These are phyloP conservation scores for Amanita rimosa DNA, from an alignment of 768 basidiomycete genomes.

Conservation along the genomic window DNA sequence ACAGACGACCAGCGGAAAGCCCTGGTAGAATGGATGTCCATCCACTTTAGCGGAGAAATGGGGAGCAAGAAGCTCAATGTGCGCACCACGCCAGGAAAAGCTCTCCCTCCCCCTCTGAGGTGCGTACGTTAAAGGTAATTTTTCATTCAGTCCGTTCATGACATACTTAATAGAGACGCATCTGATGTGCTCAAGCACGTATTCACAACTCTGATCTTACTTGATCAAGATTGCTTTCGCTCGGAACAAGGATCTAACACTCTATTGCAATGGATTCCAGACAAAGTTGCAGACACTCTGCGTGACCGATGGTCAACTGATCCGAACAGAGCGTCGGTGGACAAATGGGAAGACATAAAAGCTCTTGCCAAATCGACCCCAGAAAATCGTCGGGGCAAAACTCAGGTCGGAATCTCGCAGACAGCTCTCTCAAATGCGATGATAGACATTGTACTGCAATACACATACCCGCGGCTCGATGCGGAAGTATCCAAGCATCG, in stretches of 20 bases:
- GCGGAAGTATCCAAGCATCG: slow-evolving; percentile 95
- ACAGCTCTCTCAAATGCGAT: slow-evolving; percentile 34
- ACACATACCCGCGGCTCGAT: slow-evolving; percentile 94
- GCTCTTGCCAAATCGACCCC: slow-evolving; percentile 15
- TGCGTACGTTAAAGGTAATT: slow-evolving; percentile 22
- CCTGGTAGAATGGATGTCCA: slow-evolving; percentile 78
- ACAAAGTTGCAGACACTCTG: slow-evolving; percentile 38
- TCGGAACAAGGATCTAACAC: slow-evolving; percentile 61
- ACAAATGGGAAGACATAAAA: slow-evolving; percentile 69
- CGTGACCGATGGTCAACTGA: slow-evolving; percentile 47
- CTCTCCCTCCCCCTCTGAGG: slow-evolving; percentile 68
- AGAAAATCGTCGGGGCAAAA: slow-evolving; percentile 16
- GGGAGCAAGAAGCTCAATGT: slow-evolving; percentile 77
- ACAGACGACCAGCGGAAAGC: slow-evolving; percentile 87
- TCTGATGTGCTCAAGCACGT: slow-evolving; percentile 34
- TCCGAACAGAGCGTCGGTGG: slow-evolving; percentile 41
- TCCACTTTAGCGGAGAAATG: slow-evolving; percentile 74
- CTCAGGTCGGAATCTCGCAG: slow-evolving; percentile 7
- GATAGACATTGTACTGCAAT: slow-evolving; percentile 86
- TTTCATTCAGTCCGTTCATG: neutral
- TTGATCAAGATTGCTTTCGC: slow-evolving; percentile 79
- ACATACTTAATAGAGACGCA: slow-evolving; percentile 24
- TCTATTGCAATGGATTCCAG: slow-evolving; percentile 67
- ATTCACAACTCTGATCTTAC: slow-evolving; percentile 61
- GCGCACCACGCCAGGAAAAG: slow-evolving; percentile 24